These are phyloP conservation scores for Zarea fungicola DNA, from an alignment of 2,329 filamentous ascomycete genomes.

Conservation along the genomic window DNA sequence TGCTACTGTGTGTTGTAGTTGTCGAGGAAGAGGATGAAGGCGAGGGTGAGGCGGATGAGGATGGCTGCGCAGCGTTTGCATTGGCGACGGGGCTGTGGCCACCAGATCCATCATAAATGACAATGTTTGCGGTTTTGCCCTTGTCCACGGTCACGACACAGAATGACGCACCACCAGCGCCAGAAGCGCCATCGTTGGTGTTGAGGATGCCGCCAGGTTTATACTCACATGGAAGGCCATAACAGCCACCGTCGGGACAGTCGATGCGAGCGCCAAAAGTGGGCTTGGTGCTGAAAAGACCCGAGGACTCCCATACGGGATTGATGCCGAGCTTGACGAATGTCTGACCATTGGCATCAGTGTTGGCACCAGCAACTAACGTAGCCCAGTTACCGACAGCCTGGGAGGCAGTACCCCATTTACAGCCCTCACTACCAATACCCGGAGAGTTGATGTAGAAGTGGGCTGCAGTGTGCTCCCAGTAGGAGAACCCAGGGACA, in stretches of 20 bases:
- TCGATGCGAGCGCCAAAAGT: conserved; percentile 65
- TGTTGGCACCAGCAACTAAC: conserved; percentile 73
- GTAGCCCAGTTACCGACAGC: conserved; percentile 71
- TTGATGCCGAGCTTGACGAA: conserved; percentile 75
- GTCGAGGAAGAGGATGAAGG: conserved; percentile 14
- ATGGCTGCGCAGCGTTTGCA: conserved; percentile 17
- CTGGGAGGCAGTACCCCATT: conserved; percentile 62
- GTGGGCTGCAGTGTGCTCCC: conserved; percentile 68
- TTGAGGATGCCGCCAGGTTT: conserved; percentile 59
- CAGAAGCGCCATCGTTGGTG: conserved; percentile 48
- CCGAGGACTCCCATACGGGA: conserved; percentile 60
- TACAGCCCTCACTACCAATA: conserved; percentile 56
- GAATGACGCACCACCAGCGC: conserved; percentile 64
- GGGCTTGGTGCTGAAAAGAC: conserved; percentile 53
- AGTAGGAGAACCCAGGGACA: conserved; percentile 65
- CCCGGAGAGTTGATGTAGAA: conserved; percentile 78
- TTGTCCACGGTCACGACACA: conserved; percentile 72
- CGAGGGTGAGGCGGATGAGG: conserved; percentile 13
- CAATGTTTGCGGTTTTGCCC: conserved; percentile 61
- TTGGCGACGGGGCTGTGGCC: conserved; percentile 14
- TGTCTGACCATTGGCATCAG: conserved; percentile 57
- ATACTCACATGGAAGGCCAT: conserved; percentile 69
- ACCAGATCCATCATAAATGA: conserved; percentile 45
- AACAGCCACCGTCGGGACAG: conserved; percentile 61
- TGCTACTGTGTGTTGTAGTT: conserved; percentile 4